Conservation (phyloP, 1,284 basidiomycete genomes). For the Papiliotrema nemorosa region DNA sequence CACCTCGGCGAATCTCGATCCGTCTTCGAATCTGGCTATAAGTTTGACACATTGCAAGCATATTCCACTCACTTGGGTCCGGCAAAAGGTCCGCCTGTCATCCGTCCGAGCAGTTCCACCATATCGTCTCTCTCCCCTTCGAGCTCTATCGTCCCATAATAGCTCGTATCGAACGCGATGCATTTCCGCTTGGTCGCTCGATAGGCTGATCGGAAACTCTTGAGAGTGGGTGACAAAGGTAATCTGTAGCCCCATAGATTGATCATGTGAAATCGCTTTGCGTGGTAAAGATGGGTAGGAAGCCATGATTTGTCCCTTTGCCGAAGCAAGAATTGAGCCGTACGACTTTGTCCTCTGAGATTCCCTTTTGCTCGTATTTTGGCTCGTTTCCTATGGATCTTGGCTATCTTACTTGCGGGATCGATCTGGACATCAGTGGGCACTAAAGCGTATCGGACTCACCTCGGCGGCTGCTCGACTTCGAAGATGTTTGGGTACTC, state of each 20-base stretch:
- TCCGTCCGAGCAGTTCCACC: conserved; percentile 54
- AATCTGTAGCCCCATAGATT: conserved; percentile 84
- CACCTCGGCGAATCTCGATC: conserved; percentile 39
- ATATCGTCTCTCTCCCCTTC: conserved; percentile 61
- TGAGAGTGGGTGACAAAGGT: conserved; percentile 80
- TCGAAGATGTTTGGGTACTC: conserved; percentile 76
- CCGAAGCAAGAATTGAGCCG: conserved; percentile 30
- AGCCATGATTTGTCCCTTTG: conserved; percentile 73
- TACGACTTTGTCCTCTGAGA: conserved; percentile 28
- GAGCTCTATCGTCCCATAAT: conserved; percentile 70
- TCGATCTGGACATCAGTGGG: conserved; percentile 65
- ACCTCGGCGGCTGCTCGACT: conserved; percentile 78
- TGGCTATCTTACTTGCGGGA: conserved; percentile 60
- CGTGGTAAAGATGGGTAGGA: conserved; percentile 90
- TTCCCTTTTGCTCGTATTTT: conserved; percentile 34
- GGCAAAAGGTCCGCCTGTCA: conserved; percentile 29
- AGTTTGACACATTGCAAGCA: conserved; percentile 1
- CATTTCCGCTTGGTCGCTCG: conserved; percentile 76
- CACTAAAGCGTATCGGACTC: conserved; percentile 12
- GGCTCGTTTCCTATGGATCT: conserved; percentile 51
- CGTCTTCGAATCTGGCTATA: conserved; percentile 58
- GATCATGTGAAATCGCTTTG: conserved; percentile 89
- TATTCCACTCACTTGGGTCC: conserved; percentile 31
- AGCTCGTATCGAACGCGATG: conserved; percentile 83
- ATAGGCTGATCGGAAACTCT: conserved; percentile 81